These are phyloP conservation scores for button mushroom (Agaricus bisporus) DNA, from an alignment of 768 basidiomycete genomes.

Conservation along the genomic window DNA sequence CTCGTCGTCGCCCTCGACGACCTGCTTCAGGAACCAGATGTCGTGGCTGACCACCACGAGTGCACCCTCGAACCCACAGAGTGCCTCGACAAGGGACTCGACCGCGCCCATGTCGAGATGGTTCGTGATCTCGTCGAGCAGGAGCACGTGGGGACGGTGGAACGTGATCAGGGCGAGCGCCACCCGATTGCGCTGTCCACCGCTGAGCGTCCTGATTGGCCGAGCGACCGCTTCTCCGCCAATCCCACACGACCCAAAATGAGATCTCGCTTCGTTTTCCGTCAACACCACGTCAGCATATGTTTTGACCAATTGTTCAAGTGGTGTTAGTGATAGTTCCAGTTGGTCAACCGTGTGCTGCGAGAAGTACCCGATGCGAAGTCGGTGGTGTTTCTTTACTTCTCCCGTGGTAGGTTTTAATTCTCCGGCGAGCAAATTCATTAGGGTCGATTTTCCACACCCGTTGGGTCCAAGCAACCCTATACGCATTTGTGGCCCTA, in stretches of 20 bases:
- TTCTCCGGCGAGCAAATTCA: constrained; percentile 36
- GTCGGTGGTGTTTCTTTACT: constrained; percentile 45
- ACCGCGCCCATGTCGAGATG: constrained; percentile 63
- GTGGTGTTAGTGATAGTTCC: constrained; percentile 21
- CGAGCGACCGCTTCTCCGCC: constrained; percentile 36
- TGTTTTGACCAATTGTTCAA: constrained; percentile 21
- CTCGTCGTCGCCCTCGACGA: constrained; percentile 22
- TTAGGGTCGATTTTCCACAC: constrained; percentile 52
- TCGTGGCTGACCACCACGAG: constrained; percentile 66
- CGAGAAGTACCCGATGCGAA: constrained; percentile 53
- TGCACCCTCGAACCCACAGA: constrained; percentile 47
- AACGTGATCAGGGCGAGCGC: constrained; percentile 52
- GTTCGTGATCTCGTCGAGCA: constrained; percentile 62
- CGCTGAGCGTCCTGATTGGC: constrained; percentile 37
- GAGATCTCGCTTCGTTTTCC: constrained; percentile 24
- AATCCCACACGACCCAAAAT: constrained; percentile 37
- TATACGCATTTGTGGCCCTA: constrained; percentile 23
- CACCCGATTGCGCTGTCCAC: constrained; percentile 54
- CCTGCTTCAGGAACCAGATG: constrained; percentile 28
- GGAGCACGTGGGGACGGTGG: constrained; percentile 45
- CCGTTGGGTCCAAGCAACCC: constrained; percentile 37
- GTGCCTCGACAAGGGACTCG: constrained; percentile 43
- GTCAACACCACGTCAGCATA: constrained; percentile 21
- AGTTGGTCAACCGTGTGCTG: constrained; percentile 59
- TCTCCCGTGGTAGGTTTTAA: constrained; percentile 39